These are phyloP conservation scores for Saururus chinensis DNA, from an alignment of 164 flowering plant genomes.

Conservation along the genomic window DNA sequence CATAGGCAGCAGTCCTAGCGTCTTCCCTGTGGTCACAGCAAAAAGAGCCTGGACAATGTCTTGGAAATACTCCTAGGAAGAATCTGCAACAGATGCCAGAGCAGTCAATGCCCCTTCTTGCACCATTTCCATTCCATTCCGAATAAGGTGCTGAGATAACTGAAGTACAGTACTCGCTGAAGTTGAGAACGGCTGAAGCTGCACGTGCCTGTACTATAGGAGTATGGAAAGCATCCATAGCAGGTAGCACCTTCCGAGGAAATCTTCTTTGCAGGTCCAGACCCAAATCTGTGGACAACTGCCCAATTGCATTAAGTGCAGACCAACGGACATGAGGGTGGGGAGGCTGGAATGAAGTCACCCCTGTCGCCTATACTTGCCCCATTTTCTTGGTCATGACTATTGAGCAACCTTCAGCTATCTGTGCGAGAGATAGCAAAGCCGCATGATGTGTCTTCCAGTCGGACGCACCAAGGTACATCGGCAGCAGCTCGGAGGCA, in stretches of 20 bases:
- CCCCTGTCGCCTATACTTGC: slow-evolving; percentile 82
- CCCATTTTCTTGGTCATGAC: slow-evolving; percentile 86
- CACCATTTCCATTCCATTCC: slow-evolving; percentile 97
- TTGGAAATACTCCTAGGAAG: too few species aligned
- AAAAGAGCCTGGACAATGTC: too few species aligned
- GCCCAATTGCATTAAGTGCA: slow-evolving; percentile 96
- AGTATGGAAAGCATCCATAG: slow-evolving; percentile 97
- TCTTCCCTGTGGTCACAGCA: too few species aligned
- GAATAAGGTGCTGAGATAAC: slow-evolving; percentile 85
- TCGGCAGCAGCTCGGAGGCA: slow-evolving; percentile 77
- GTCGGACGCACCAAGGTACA: slow-evolving; percentile 80
- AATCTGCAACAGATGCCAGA: slow-evolving; percentile 98
- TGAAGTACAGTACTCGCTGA: slow-evolving; percentile 97
- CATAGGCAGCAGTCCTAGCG: too few species aligned
- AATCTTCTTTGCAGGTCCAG: slow-evolving; percentile 89
- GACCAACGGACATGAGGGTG: slow-evolving; percentile 99
- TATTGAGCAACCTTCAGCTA: slow-evolving; percentile 98
- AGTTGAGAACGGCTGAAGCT: slow-evolving; percentile 98
- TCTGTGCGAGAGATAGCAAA: too few species aligned
- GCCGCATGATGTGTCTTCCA: slow-evolving; percentile 99
- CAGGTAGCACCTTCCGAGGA: slow-evolving; percentile 79
- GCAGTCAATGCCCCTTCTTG: slow-evolving; percentile 99
- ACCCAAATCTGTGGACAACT: slow-evolving; percentile 89
- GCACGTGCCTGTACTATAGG: slow-evolving; percentile 98
- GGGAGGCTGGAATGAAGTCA: slow-evolving; percentile 83